phyloP scores from a whole-genome alignment of 495 filamentous ascomycete species.

The Penicillium flavigenum region DNA sequence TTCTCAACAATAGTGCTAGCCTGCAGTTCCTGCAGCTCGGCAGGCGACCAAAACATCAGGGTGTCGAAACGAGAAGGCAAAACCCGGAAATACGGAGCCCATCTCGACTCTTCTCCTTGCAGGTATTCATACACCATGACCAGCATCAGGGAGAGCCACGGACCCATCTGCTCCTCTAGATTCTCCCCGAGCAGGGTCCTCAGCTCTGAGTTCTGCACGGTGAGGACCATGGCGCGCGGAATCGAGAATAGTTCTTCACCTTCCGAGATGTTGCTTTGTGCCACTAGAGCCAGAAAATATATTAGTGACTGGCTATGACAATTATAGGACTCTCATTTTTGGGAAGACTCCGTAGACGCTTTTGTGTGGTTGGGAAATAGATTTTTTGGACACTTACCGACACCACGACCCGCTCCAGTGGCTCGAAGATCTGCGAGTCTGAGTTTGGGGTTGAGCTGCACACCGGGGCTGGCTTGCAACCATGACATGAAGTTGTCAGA shows the following conservation, averaged over 20 bases:
- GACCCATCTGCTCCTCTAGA: constrained; percentile 44
- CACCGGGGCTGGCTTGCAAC: constrained; percentile 51
- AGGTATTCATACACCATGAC: constrained; percentile 78
- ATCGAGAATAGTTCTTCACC: constrained; percentile 67
- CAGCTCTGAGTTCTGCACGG: constrained; percentile 50
- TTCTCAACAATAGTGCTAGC: constrained; percentile 73
- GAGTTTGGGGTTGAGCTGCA: constrained; percentile 56
- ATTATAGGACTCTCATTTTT: constrained; percentile 12
- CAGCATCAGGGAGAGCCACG: constrained; percentile 69
- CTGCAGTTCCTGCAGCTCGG: constrained; percentile 71
- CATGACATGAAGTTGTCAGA: constrained; percentile 55
- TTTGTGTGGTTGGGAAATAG: constrained; percentile 24
- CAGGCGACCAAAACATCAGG: constrained; percentile 82
- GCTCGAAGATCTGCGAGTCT: constrained; percentile 53
- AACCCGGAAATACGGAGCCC: constrained; percentile 80
- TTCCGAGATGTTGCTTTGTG: constrained; percentile 54
- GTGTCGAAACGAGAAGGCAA: constrained; percentile 79
- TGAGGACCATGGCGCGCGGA: constrained; percentile 55
- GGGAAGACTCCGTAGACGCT: constrained; percentile 11
- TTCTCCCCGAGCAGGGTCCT: constrained; percentile 45
- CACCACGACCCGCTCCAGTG: constrained; percentile 55
- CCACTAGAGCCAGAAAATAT: constrained; percentile 42
- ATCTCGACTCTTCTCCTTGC: constrained; percentile 59
- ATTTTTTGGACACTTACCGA: constrained; percentile 48
- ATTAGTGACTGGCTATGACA: constrained; percentile 6